These are phyloP conservation scores for Diaporthe amygdali DNA, from an alignment of 2,329 filamentous ascomycete species.

Conservation along the genomic window DNA sequence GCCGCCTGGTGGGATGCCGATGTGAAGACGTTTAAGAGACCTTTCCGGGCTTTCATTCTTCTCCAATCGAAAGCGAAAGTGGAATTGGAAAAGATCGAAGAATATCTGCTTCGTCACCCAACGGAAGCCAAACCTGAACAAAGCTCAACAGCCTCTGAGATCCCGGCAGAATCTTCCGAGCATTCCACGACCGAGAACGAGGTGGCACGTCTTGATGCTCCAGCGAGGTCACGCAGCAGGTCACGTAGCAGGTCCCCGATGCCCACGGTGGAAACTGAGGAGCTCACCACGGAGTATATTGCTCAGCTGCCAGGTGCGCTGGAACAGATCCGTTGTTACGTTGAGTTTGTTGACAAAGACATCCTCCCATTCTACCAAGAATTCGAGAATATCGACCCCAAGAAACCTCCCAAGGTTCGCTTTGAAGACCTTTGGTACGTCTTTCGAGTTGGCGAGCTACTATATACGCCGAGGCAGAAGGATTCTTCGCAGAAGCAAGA, in stretches of 20 bases:
- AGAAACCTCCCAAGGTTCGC: neutral
- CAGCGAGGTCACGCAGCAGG: too few relatives aligned
- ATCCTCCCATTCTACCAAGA: neutral
- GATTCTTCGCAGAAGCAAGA: too few relatives aligned
- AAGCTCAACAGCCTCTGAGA: too few relatives aligned
- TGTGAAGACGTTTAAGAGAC: neutral
- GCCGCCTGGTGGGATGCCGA: too few relatives aligned
- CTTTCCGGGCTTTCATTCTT: neutral
- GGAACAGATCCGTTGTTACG: constrained; percentile 1
- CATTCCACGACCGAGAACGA: too few relatives aligned
- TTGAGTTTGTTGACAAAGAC: neutral
- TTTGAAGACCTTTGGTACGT: constrained; percentile 5
- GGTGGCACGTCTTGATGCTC: too few relatives aligned
- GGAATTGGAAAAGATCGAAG: neutral
- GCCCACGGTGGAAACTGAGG: too few relatives aligned
- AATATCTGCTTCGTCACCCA: neutral
- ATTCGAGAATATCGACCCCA: neutral
- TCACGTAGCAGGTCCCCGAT: too few relatives aligned
- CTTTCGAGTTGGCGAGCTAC: neutral
- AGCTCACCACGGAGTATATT: neutral
- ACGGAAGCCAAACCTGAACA: neutral
- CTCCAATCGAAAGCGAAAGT: neutral
- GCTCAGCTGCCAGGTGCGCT: neutral
- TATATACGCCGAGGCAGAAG: neutral
- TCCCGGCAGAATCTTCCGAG: too few relatives aligned